Evolutionary conservation across 805 yeast genomes (phyloP), one percentile per base, ranked within the genome.

Genomic region (Metschnikowia koreensis): DNA sequence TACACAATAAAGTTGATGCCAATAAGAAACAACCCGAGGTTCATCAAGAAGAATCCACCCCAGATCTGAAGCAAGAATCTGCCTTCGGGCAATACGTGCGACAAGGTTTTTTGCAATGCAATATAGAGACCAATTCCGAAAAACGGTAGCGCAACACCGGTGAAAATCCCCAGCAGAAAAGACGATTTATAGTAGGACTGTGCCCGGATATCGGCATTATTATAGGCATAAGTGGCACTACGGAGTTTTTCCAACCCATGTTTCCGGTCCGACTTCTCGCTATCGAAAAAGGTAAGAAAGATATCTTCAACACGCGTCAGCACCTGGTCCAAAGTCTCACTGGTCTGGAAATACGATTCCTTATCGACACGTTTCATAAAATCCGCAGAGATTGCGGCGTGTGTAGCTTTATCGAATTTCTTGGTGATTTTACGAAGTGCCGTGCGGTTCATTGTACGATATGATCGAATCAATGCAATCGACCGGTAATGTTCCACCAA

Each of bases 351-450:
- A 59, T 82, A 76, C n/a, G 83, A 66, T 10, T 57, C 54, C 3
- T 64, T 58, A 54, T 84, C 83, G 7, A 88, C 78, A 48, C 79
- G 81, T 17, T 74, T 75, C 82, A 85, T 76, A 62, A 82, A 89
- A 2, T 65, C 55, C 0, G 70, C 66, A 11, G 81, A 72, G 4
- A 77, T 58, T 1, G 71, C 59, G 9, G 81, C 71, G 11, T 72
- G 64, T 2, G 84, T 76, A 5, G 85, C 76, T 62, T 94, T 94
- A 68, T 94, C 99, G 65, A 82, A 92, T 66, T 94, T 94, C 64
- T 94, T 94, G 52, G 90, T 76, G 61, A 94, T 84, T 62, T 94
- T 94, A 47, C 97, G 80, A 61, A 92, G 83, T 0, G 96, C 99
- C 0, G 96, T 91, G 31, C 91, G 77, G 68, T 94, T 94, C 59